Evolutionary conservation across 768 basidiomycete species (phyloP).

Genomic region (Pisolithus orientalis): DNA sequence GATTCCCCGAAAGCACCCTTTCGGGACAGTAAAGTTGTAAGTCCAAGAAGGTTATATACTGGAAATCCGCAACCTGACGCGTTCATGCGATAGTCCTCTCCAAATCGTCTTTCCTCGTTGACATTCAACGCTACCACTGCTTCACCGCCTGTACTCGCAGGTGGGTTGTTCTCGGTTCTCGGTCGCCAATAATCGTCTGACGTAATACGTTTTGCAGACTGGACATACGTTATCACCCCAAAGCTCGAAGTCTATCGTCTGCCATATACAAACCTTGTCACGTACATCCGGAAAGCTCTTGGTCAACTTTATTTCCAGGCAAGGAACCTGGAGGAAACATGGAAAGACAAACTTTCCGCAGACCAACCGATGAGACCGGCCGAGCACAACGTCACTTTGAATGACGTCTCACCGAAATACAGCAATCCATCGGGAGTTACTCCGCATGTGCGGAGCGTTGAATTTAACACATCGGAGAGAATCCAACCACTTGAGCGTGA

Average conservation of each 20-base stretch:
- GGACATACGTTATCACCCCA: constrained; percentile 25
- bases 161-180: constrained; percentile 4
- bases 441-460: neutral
- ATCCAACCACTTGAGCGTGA: too few relatives aligned
- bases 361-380: neutral
- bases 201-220: constrained; percentile 11
- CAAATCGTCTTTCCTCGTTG: neutral
- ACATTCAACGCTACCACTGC: neutral
- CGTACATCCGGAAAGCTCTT: constrained; percentile 17
- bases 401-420: neutral
- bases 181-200: neutral
- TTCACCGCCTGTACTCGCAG: constrained; percentile 10
- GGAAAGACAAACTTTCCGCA: constrained; percentile 4
- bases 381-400: neutral
- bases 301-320: constrained; percentile 6
- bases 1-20: neutral
- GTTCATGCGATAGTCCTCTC: neutral
- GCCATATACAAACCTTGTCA: constrained; percentile 18
- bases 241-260: constrained; percentile 17
- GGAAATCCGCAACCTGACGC: neutral
- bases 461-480: neutral
- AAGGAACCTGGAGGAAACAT: constrained; percentile 7
- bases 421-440: neutral
- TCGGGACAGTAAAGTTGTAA: too few relatives aligned
- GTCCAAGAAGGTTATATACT: neutral